Evolutionary conservation across 2,329 filamentous ascomycete species (phyloP).

Genomic region (Leptosphaerulina australis): DNA sequence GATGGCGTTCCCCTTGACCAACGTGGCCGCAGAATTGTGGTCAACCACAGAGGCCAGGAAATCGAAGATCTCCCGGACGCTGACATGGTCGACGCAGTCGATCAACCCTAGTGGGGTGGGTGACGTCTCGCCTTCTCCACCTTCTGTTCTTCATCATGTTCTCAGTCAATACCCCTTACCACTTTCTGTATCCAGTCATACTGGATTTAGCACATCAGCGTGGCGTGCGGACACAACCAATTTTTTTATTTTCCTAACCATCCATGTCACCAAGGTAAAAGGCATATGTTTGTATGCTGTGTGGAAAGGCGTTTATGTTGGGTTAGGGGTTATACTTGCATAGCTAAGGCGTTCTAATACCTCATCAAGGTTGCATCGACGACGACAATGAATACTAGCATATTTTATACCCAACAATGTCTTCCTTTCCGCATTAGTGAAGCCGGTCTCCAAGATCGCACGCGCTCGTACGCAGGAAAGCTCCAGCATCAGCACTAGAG

Average conservation of each 20-base stretch:
- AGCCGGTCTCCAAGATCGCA: too few species aligned
- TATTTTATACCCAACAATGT: background rate
- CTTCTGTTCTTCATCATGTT: conserved; percentile 26
- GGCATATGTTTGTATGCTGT: conserved; percentile 16
- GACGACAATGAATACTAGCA: conserved; percentile 14
- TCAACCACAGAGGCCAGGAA: conserved; percentile 50
- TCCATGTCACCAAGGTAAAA: background rate
- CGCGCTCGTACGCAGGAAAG: too few species aligned
- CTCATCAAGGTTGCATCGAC: conserved; percentile 16
- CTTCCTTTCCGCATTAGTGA: background rate
- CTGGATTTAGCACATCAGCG: conserved; percentile 10
- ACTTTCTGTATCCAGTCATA: conserved; percentile 14
- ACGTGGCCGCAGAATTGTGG: conserved; percentile 75
- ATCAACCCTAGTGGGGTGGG: conserved; percentile 27
- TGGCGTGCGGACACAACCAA: conserved; percentile 5
- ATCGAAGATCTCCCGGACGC: conserved; percentile 44
- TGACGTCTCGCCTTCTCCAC: background rate
- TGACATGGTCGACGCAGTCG: conserved; percentile 36
- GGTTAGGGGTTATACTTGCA: conserved; percentile 29
- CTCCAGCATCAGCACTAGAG: too few species aligned
- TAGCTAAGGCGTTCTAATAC: conserved; percentile 32
- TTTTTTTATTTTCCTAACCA: conserved; percentile 6
- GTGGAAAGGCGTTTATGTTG: conserved; percentile 23
- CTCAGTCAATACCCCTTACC: conserved; percentile 41
- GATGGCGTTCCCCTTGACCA: conserved; percentile 81